These are phyloP conservation scores for Aureobasidium uvarum DNA, from an alignment of 2,329 filamentous ascomycete species.

Conservation along the genomic window DNA sequence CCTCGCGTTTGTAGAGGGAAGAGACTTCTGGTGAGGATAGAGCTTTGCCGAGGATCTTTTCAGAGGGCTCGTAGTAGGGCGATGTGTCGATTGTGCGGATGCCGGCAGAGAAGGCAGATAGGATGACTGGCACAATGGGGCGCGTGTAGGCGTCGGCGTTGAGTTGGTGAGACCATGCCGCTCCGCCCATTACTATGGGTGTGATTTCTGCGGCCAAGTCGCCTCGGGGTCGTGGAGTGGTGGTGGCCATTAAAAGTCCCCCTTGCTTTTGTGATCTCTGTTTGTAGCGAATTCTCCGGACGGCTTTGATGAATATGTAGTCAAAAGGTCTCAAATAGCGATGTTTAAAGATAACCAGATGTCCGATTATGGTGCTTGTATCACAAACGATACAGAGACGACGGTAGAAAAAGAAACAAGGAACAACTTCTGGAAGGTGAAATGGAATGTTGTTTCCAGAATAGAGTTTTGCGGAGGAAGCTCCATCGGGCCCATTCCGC, in stretches of 20 bases:
- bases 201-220: slow-evolving; percentile 50
- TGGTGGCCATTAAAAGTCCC: background rate
- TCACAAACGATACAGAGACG: background rate
- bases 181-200: slow-evolving; percentile 75
- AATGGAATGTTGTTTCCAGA: slow-evolving; percentile 3
- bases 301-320: background rate
- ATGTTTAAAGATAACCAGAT: background rate
- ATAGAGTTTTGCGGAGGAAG: slow-evolving; percentile 14
- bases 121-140: slow-evolving; percentile 65
- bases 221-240: background rate
- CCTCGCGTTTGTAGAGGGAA: slow-evolving; percentile 50
- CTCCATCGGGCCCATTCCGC: background rate
- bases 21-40: slow-evolving; percentile 56
- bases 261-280: no score
- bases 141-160: slow-evolving; percentile 64
- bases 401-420: background rate
- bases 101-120: slow-evolving; percentile 64
- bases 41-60: slow-evolving; percentile 63
- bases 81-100: slow-evolving; percentile 76
- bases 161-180: slow-evolving; percentile 79
- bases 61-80: slow-evolving; percentile 80
- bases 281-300: background rate
- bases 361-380: background rate
- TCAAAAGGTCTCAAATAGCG: background rate
- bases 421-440: slow-evolving; percentile 2